Percentiles rank a stretch among this genome's conserved stretches.
phyloP scores from a whole-genome alignment of 768 basidiomycete species.

The Cystobasidium ongulense region DNA sequence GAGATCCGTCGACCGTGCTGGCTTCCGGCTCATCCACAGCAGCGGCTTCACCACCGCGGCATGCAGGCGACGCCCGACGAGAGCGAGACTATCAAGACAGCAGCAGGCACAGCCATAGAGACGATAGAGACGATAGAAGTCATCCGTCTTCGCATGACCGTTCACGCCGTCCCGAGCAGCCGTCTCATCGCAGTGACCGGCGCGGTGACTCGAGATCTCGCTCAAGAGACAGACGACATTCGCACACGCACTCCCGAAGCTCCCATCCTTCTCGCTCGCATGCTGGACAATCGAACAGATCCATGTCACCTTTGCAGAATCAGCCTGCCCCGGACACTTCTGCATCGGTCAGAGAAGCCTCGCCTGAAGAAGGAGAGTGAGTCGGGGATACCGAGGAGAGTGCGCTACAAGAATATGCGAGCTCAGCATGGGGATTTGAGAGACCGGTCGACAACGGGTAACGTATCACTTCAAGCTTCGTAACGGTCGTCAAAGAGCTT shows the following conservation, averaged over 20 bases:
- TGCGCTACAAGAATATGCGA: not conserved
- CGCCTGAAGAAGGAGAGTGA: slow-evolving; percentile 28
- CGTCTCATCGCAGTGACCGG: not conserved
- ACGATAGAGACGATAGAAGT: not conserved
- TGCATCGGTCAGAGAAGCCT: not conserved
- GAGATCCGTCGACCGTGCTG: not conserved
- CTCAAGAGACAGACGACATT: not conserved
- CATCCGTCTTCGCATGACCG: not conserved
- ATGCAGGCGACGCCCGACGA: not conserved
- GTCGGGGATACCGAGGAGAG: not conserved
- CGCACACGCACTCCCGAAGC: not conserved
- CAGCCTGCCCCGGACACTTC: not conserved
- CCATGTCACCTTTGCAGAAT: not conserved
- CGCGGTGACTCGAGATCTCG: not conserved
- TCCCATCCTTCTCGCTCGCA: not conserved
- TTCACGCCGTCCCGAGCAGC: not conserved
- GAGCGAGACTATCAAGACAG: not conserved
- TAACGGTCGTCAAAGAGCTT: not conserved
- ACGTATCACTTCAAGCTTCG: not conserved
- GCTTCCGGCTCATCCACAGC: not conserved
- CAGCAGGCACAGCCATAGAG: not conserved
- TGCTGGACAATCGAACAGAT: not conserved
- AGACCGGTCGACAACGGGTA: not conserved
- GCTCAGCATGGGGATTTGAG: not conserved
- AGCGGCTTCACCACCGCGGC: not conserved